Conservation (phyloP, 805 yeast species). For the Starmerella bombicola region DNA sequence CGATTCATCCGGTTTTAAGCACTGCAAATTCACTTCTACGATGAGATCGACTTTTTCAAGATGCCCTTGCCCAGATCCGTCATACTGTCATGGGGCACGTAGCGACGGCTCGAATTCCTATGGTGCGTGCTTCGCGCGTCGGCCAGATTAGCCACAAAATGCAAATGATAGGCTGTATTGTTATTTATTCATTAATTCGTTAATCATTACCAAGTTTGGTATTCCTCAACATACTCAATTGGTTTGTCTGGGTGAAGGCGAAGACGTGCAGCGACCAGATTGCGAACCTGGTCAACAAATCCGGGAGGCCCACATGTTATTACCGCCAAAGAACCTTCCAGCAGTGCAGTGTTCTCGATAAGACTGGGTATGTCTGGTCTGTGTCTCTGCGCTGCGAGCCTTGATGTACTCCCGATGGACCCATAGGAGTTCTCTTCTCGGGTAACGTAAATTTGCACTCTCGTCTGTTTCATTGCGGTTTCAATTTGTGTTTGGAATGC, state of each 20-base stretch:
- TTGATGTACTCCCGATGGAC: neutral
- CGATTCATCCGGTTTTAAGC: constrained; percentile 20
- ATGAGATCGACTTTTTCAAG: too few species aligned
- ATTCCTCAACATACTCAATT: constrained; percentile 43
- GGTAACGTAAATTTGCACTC: neutral
- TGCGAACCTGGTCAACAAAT: constrained; percentile 47
- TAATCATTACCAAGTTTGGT: constrained; percentile 49
- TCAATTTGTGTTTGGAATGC: constrained; percentile 4
- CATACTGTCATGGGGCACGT: too few species aligned
- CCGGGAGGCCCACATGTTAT: constrained; percentile 51
- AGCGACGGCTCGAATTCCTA: too few species aligned
- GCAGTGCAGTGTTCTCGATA: constrained; percentile 26
- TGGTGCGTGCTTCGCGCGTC: too few species aligned
- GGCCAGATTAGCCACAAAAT: too few species aligned
- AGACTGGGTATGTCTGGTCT: constrained; percentile 12
- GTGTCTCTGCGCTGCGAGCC: neutral
- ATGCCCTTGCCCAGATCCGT: too few species aligned
- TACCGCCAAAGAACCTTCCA: constrained; percentile 38
- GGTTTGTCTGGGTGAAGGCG: constrained; percentile 40
- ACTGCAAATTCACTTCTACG: too few species aligned
- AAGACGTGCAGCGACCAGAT: constrained; percentile 32
- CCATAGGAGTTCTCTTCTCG: neutral
- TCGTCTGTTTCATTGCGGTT: neutral
- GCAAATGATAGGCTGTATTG: too few species aligned
- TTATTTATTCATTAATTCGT: too few species aligned